Percentiles rank a stretch among this genome's conserved stretches.
Conservation (phyloP, 176 grass and related monocot genomes). For the Aegilops bicornis region DNA sequence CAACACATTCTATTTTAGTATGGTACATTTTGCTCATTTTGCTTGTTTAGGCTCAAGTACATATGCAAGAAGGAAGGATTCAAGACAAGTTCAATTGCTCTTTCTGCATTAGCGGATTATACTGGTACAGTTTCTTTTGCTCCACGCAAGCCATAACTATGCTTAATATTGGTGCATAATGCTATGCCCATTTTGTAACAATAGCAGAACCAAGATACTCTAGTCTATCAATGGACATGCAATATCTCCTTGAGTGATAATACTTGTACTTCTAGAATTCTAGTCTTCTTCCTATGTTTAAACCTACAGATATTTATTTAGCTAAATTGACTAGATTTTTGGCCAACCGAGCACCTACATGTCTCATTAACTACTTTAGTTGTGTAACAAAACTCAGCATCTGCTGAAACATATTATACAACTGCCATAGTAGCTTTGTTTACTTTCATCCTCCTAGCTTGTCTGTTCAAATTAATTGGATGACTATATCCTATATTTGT, state of each 20-base stretch:
- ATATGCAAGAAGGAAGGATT: constrained; percentile 92
- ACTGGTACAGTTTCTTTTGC: constrained; percentile 57
- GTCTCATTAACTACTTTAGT: neutral
- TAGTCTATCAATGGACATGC: neutral
- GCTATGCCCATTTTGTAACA: constrained; percentile 25
- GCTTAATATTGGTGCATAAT: constrained; percentile 17
- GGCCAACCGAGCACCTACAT: neutral
- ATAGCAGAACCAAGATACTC: constrained; percentile 15
- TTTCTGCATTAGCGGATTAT: constrained; percentile 91
- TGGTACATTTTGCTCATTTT: constrained; percentile 27
- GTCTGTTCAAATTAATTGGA: constrained; percentile 1
- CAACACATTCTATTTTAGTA: constrained; percentile 14
- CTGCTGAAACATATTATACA: constrained; percentile 1
- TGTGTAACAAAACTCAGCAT: neutral
- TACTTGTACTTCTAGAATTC: constrained; percentile 1
- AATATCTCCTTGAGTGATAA: neutral
- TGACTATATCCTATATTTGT: neutral
- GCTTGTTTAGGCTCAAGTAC: constrained; percentile 72
- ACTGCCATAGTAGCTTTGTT: neutral
- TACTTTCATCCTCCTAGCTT: neutral
- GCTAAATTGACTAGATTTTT: neutral
- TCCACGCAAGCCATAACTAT: constrained; percentile 21
- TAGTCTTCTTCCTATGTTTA: neutral
- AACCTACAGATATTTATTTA: neutral
- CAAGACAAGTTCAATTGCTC: constrained; percentile 78